Base-by-base conservation (phyloP, 495 filamentous ascomycete species). In the Glarea lozoyensis region DNA sequence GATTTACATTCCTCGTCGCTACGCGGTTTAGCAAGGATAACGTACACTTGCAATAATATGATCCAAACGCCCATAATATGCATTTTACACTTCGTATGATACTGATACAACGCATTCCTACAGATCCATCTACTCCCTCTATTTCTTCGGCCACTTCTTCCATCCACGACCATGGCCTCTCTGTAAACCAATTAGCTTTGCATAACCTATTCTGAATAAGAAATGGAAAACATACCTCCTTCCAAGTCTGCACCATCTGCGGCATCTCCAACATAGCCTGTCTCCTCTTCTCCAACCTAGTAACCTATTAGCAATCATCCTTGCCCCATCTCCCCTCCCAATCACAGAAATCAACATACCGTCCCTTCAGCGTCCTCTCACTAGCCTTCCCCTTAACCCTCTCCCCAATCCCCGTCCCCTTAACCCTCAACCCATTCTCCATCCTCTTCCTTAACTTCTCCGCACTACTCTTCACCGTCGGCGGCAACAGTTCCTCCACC, bases 191-290 rank as follows among this genome's bases (percentile, higher is more conserved):
- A 10, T 11, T 29, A 29, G 25, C 7, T n/a, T 29, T 7, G 25
- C 25, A 29, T n/a, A 29, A 7, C 25, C 25, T 25, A 53, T 45
- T 37, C n/a, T 37, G 46, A 57, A 12, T 57, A 47, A 18, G 11
- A 12, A 59, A 48, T 19, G 11, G 16, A 40, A 37, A 29, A 67
- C 75, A 60, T 62, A 92, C 88, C 82, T 87, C 79, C 68, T 94
- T 92, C 93, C 92, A 98, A 64, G 81, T 68, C 61, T 82, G 70
- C 53, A 98, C 80, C 68, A 95, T 75, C 55, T 80, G 72, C 49
- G 88, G 86, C 92, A 98, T 98, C 44, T 76, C 80, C 67, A 86
- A 58, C 88, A 98, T 97, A 40, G 92, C 92, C 63, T 84, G 72
- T 72, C 80, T 82, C 60, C 88, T 76, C 68, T 82, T 78, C 61